Percentiles rank a stretch among this genome's conserved stretches.
These are phyloP conservation scores for Cryptomeria japonica DNA, from an alignment of 75 land plant genomes.

Conservation along the genomic window DNA sequence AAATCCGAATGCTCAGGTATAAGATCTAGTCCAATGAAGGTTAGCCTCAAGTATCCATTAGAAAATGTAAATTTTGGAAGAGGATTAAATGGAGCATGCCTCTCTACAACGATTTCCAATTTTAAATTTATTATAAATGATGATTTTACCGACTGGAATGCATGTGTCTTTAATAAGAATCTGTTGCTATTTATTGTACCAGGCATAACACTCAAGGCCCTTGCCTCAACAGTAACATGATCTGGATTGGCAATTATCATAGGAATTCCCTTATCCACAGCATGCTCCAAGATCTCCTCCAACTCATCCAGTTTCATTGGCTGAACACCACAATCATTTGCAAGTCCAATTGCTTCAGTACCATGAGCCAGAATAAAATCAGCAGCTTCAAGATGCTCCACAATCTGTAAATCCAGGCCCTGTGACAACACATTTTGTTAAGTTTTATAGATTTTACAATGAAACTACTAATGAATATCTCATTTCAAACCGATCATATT, in stretches of 20 bases:
- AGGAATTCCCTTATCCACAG: slow-evolving; percentile 58
- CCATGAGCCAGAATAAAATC: slow-evolving; percentile 87
- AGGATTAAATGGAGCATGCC: not conserved
- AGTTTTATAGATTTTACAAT: not conserved
- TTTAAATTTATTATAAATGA: not conserved
- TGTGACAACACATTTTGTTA: slow-evolving; percentile 14
- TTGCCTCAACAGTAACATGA: slow-evolving; percentile 88
- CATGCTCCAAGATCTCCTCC: slow-evolving; percentile 52
- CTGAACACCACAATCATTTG: slow-evolving; percentile 36
- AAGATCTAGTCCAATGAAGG: not conserved
- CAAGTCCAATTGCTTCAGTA: slow-evolving; percentile 73
- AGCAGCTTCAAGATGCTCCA: slow-evolving; percentile 60
- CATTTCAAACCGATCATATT: not conserved
- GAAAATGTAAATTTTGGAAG: not conserved
- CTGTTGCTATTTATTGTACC: slow-evolving; percentile 35
- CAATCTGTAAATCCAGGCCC: slow-evolving; percentile 79
- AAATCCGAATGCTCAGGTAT: not conserved
- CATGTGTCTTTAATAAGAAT: slow-evolving; percentile 4
- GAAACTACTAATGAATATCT: not conserved
- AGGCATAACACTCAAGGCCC: slow-evolving; percentile 84
- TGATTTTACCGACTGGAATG: not conserved
- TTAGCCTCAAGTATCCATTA: slow-evolving; percentile 3
- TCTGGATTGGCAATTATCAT: slow-evolving; percentile 95
- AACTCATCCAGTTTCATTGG: slow-evolving; percentile 58
- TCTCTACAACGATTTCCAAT: not conserved